phyloP scores from a whole-genome alignment of 768 basidiomycete genomes.

The Rhizopogon vulgaris region DNA sequence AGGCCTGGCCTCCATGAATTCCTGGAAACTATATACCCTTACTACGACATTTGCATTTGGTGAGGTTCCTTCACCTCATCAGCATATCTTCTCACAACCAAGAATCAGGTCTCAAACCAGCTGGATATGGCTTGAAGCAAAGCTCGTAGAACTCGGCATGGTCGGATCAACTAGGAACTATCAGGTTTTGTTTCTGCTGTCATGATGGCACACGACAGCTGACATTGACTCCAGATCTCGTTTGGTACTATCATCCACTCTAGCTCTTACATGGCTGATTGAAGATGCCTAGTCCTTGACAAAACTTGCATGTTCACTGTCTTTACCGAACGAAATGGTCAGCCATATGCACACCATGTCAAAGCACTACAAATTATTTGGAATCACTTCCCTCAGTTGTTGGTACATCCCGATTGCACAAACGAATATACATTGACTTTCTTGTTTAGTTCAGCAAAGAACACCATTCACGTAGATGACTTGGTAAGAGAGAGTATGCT shows the following conservation, averaged over 20 bases:
- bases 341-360: constrained; percentile 75
- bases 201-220: neutral
- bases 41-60: constrained; percentile 92
- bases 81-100: neutral
- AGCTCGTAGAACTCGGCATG: constrained; percentile 83
- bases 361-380: constrained; percentile 83
- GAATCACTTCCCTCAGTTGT: constrained; percentile 84
- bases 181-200: constrained; percentile 38
- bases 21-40: constrained; percentile 68
- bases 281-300: constrained; percentile 59
- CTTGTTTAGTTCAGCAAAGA: constrained; percentile 45
- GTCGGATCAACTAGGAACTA: constrained; percentile 66
- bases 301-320: constrained; percentile 88
- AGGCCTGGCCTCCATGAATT: constrained; percentile 82
- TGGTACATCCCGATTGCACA: constrained; percentile 7
- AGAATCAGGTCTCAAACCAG: constrained; percentile 70
- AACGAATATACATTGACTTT: neutral
- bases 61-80: constrained; percentile 19
- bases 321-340: constrained; percentile 65
- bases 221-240: constrained; percentile 38
- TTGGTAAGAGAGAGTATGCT: constrained; percentile 40
- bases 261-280: neutral
- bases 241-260: constrained; percentile 41
- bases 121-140: constrained; percentile 88
- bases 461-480: constrained; percentile 88